Base-by-base conservation (phyloP, 139 green algal species). In the Zygnema circumcarinatum region DNA sequence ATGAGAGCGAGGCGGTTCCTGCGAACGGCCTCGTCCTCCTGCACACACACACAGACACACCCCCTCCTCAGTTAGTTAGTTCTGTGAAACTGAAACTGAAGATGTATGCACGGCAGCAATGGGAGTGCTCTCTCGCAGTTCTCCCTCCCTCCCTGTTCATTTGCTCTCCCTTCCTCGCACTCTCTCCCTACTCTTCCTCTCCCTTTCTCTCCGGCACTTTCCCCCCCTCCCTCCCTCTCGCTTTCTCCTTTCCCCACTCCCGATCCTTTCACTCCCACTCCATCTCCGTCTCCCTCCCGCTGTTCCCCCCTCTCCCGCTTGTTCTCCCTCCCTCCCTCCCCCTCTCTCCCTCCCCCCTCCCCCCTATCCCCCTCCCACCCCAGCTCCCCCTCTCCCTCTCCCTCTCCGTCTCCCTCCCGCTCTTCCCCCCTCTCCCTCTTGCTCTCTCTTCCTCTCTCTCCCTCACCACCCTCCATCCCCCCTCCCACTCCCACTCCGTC, bases 1-100 rank as follows among this genome's bases (percentile, higher is more conserved):
- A 99, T 88, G 83, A 98, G 67, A 35, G 96, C 95, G 74, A 99
- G 89, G 39, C 97, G 94, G 91, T 97, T 99, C 3, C 84, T 78
- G 0, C 94, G 90, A 53, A 98, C 47, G 1, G 52, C 74, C 74
- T 92, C 80, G 31, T 98, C 95, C 32, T 98, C 96, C 82, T 91
- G 94, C 96, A 98, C 96, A 90, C 3, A n/a, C n/a, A n/a, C n/a
- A n/a, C n/a, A n/a, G n/a, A n/a, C n/a, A n/a, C n/a, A n/a, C n/a
- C n/a, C n/a, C n/a, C n/a, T n/a, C n/a, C n/a, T n/a, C n/a, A n/a
- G n/a, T n/a, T n/a, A n/a, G n/a, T n/a, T n/a, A n/a, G n/a, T n/a
- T n/a, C n/a, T n/a, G n/a, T n/a, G n/a, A n/a, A n/a, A n/a, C n/a
- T n/a, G n/a, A n/a, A n/a, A n/a, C n/a, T n/a, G n/a, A n/a, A n/a